Base-by-base conservation (phyloP, 2,329 filamentous ascomycete species). In the Verticillium zaregamsianum region DNA sequence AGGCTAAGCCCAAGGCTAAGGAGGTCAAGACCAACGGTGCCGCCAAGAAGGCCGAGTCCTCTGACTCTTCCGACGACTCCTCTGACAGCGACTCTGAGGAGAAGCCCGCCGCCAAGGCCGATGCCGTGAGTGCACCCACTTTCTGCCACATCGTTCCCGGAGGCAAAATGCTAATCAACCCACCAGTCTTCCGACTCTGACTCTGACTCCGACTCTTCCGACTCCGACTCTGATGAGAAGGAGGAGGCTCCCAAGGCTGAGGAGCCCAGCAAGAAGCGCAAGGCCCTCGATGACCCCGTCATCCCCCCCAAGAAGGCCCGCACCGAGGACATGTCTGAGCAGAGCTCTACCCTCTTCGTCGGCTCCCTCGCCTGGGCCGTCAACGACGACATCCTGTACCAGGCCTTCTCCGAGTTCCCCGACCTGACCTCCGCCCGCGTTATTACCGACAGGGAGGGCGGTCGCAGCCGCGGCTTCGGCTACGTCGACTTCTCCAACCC, bases 311-410 rank as follows among this genome's bases (percentile, higher is more conserved):
- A 91, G 85, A 91, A 90, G 82, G 77, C 80, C 73, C 90, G 90
- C 83, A 83, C 82, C 39, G 84, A 87, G 61, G 76, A 73, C 52
- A 72, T 75, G 55, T 75, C 73, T 59, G 80, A 74, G 63, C 75
- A 82, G 62, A 75, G 80, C 70, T 80, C 81, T 67, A 96, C 93
- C 71, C 87, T 97, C 60, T 97, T 96, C 77, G 87, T 93, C 67
- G 93, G 93, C 69, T 94, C 92, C 82, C 83, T 97, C 66, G 92
- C 91, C 78, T 97, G 93, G 93, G 91, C 89, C 73, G 82, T 97
- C 59, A 91, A 96, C 69, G 93, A 97, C 76, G 87, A 93, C 66
- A 86, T 86, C 79, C 87, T 97, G 66, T 83, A 85, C 68, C 85
- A 89, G 70, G 90, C 94, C 75, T 97, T 97, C 80, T 86, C 93